Conservation (phyloP, 371 early-diverging fungal species). For the Ordospora colligata region DNA sequence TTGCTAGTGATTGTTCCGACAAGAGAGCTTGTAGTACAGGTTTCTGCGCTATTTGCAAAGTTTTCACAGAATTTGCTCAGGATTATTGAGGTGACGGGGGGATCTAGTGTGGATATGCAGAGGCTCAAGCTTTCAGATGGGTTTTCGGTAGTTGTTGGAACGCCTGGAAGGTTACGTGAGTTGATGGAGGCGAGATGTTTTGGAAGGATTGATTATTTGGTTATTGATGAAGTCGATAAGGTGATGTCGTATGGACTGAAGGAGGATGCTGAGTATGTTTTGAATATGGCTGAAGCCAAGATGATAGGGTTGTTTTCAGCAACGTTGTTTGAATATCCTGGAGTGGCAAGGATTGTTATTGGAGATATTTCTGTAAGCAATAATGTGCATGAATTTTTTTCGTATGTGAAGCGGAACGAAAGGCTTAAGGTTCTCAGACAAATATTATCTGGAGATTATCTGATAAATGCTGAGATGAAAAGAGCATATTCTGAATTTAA, state of each 20-base stretch:
- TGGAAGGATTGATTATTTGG: conserved; percentile 64
- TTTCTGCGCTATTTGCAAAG: conserved; percentile 57
- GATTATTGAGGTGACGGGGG: conserved; percentile 87
- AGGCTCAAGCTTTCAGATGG: not conserved
- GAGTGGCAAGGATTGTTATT: conserved; percentile 80
- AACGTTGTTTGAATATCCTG: conserved; percentile 76
- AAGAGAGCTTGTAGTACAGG: conserved; percentile 76
- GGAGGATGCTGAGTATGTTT: not conserved
- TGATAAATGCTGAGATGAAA: conserved; percentile 71
- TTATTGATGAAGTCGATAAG: conserved; percentile 89
- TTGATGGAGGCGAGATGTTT: conserved; percentile 66
- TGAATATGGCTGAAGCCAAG: not conserved
- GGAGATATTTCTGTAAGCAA: conserved; percentile 89
- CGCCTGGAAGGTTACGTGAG: conserved; percentile 90
- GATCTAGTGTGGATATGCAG: conserved; percentile 68
- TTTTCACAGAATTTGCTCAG: conserved; percentile 74
- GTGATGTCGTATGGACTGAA: not conserved
- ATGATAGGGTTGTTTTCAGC: conserved; percentile 83
- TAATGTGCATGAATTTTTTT: conserved; percentile 87
- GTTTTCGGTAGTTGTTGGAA: conserved; percentile 69
- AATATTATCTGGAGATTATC: not conserved
- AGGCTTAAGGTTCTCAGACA: conserved; percentile 62
- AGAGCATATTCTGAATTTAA: conserved; percentile 65
- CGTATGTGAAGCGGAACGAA: conserved; percentile 74
- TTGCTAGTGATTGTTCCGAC: conserved; percentile 95